These are phyloP conservation scores for Camellia japonica DNA, from an alignment of 148 eudicot species.

Conservation along the genomic window DNA sequence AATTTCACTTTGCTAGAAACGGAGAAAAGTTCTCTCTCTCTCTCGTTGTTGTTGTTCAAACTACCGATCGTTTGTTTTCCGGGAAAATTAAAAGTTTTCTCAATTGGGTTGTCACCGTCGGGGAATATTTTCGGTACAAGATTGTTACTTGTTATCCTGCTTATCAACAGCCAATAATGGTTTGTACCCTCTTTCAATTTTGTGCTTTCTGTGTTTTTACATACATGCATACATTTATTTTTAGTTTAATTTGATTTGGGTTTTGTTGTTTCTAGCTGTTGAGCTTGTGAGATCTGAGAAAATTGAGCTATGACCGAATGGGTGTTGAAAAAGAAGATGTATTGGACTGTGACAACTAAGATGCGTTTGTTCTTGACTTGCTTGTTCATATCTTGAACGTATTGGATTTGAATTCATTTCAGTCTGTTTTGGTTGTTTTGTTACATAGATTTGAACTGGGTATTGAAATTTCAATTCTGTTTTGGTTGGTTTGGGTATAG, in stretches of 20 bases:
- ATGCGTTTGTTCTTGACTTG: constrained; percentile 16
- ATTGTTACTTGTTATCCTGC: neutral
- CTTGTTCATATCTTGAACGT: neutral
- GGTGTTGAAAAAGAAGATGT: constrained; percentile 5
- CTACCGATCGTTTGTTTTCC: constrained; percentile 16
- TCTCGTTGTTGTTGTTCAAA: neutral
- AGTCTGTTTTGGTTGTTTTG: neutral
- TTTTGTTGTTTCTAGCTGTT: neutral
- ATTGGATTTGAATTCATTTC: neutral
- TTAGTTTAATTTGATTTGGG: neutral
- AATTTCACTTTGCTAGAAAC: neutral
- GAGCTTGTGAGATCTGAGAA: constrained; percentile 18
- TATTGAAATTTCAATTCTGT: neutral
- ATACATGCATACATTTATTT: neutral
- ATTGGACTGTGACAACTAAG: constrained; percentile 5
- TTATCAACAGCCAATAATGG: constrained; percentile 1
- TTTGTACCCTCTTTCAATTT: constrained; percentile 8
- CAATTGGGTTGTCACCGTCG: constrained; percentile 7
- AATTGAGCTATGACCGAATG: neutral
- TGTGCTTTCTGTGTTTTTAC: neutral
- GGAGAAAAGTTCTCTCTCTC: neutral
- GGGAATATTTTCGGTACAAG: constrained; percentile 6
- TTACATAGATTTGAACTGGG: constrained; percentile 8
- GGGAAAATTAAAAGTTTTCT: constrained; percentile 5
- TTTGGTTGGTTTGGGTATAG: constrained; percentile 1